These are phyloP conservation scores for Chytriomyces sp. DNA, from an alignment of 192 early-diverging fungal genomes.

Conservation along the genomic window DNA sequence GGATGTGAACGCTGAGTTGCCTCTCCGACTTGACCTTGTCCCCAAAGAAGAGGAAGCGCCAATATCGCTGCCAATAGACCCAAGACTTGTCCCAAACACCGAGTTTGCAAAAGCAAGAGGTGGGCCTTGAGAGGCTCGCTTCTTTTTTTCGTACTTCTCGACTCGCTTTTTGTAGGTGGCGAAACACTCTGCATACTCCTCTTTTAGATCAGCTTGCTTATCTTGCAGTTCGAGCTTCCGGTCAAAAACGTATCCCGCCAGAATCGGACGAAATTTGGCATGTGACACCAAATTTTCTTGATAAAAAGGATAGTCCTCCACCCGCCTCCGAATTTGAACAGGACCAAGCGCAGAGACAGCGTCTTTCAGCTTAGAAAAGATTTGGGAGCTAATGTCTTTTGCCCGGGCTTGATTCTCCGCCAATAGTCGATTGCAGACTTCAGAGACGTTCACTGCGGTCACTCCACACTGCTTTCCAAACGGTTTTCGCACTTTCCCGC, in stretches of 20 bases:
- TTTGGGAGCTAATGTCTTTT: constrained; percentile 7
- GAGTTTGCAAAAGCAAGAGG: background rate
- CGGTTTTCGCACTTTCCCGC: background rate
- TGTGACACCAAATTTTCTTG: constrained; percentile 15
- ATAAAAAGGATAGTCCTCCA: constrained; percentile 23
- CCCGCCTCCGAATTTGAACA: constrained; percentile 15
- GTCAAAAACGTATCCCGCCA: constrained; percentile 3
- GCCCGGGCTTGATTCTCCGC: constrained; percentile 23
- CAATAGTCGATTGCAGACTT: constrained; percentile 5
- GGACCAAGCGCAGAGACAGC: constrained; percentile 1
- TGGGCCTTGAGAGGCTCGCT: background rate
- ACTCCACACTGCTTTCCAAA: no score
- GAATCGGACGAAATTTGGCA: constrained; percentile 4
- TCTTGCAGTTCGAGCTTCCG: constrained; percentile 16
- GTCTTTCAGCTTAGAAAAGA: background rate
- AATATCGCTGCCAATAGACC: background rate
- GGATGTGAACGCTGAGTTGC: constrained; percentile 37
- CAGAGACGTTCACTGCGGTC: constrained; percentile 6
- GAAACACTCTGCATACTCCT: constrained; percentile 34
- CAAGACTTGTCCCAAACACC: constrained; percentile 2
- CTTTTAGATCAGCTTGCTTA: constrained; percentile 21
- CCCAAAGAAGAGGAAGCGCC: background rate
- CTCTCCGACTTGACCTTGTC: constrained; percentile 5
- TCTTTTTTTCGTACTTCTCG: constrained; percentile 35
- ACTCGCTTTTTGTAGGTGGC: constrained; percentile 31